A percentile compares a stretch with the other conserved stretches of the same genome.
Conservation (phyloP, 352 stramenopile genomes). For the Nothophytophthora sp. region DNA sequence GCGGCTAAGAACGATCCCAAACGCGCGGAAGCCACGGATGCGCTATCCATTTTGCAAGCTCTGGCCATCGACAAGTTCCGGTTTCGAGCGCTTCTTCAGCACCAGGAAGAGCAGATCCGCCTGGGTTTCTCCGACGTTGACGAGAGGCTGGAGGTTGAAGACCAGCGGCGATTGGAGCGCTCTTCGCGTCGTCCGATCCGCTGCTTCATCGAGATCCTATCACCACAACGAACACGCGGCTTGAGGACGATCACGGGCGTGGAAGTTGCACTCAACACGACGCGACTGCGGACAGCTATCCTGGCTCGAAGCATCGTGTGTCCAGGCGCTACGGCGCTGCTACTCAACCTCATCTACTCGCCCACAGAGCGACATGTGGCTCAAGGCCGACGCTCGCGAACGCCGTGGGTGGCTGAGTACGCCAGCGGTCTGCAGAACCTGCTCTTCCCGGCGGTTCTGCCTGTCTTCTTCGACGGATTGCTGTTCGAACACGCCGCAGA, state of each 20-base stretch:
- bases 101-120: too few species aligned
- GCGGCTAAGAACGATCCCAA: constrained; percentile 41
- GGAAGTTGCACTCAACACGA: constrained; percentile 51
- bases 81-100: constrained; percentile 32
- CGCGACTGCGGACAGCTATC: constrained; percentile 46
- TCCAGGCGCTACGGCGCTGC: constrained; percentile 44
- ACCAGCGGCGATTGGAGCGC: too few species aligned
- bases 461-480: constrained; percentile 39
- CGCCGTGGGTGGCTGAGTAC: constrained; percentile 63
- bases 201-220: constrained; percentile 60
- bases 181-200: constrained; percentile 17
- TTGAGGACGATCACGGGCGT: constrained; percentile 55
- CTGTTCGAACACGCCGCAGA: constrained; percentile 34
- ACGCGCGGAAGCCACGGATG: constrained; percentile 37
- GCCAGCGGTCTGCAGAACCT: constrained; percentile 52
- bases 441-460: constrained; percentile 50
- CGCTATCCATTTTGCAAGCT: constrained; percentile 55
- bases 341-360: constrained; percentile 67
- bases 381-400: constrained; percentile 33
- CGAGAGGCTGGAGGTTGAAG: too few species aligned
- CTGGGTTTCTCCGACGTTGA: too few species aligned
- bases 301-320: constrained; percentile 52
- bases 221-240: constrained; percentile 37
- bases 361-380: constrained; percentile 35
- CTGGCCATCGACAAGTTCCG: constrained; percentile 54